phyloP scores from a whole-genome alignment of 1,139 yeast species.

The Candida tetrigidarum region DNA sequence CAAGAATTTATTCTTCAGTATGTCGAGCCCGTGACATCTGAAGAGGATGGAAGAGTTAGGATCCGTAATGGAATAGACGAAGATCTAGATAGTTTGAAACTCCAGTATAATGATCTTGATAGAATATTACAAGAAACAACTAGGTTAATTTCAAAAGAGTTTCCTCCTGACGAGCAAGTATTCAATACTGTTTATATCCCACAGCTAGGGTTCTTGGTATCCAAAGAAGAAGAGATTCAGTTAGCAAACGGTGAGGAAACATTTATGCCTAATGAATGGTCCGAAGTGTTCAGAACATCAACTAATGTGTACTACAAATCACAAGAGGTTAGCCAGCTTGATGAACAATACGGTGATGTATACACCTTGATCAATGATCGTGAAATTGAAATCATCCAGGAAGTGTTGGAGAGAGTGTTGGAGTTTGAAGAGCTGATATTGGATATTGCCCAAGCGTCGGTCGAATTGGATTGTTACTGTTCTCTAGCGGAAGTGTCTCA shows the following conservation, averaged over 20 bases:
- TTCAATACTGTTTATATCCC: constrained; percentile 47
- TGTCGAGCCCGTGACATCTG: constrained; percentile 38
- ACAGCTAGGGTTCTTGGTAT: constrained; percentile 45
- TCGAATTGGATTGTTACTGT: constrained; percentile 41
- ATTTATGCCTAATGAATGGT: constrained; percentile 26
- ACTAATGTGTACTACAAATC: constrained; percentile 41
- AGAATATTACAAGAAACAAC: constrained; percentile 21
- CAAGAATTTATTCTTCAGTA: constrained; percentile 19
- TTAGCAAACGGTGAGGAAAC: not conserved
- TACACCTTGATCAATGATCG: constrained; percentile 41
- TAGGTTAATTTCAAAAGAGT: constrained; percentile 16
- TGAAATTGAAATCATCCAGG: constrained; percentile 43
- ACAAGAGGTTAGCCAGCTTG: constrained; percentile 30
- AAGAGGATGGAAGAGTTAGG: constrained; percentile 29
- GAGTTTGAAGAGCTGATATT: constrained; percentile 20
- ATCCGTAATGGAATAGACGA: constrained; percentile 32
- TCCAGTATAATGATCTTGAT: constrained; percentile 40
- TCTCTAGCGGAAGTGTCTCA: constrained; percentile 39
- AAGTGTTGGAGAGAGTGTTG: constrained; percentile 31
- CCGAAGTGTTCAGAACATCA: constrained; percentile 40
- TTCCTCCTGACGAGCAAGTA: constrained; percentile 15
- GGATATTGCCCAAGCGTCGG: constrained; percentile 22
- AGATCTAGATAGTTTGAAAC: constrained; percentile 32
- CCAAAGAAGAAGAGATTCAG: constrained; percentile 18
- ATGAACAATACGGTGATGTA: constrained; percentile 43